Evolutionary conservation across 2,329 filamentous ascomycete genomes (phyloP), one percentile per base, ranked within the genome.

Genomic region (Aureobasidium melanogenum): DNA sequence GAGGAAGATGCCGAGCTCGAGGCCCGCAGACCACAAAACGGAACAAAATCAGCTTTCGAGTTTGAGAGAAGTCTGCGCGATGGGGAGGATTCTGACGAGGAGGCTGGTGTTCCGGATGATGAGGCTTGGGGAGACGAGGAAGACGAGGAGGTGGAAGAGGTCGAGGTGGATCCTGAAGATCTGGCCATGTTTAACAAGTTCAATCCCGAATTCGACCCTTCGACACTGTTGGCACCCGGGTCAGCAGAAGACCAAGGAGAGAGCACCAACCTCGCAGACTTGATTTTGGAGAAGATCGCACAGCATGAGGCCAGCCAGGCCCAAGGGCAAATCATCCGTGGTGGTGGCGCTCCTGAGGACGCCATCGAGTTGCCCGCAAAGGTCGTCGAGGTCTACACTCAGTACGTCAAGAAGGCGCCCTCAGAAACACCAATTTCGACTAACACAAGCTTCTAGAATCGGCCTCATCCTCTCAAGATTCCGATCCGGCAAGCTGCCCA

Each of bases 401-500:
- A 96, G 85, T 61, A 55, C 30, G 59, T 55, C 89, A 77, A 63
- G 77, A 63, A 51, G 22, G 15, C 34, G 12, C 28, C 10, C 30
- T 12, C 12, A 55, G 7, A 3, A 12, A 55, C 28, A 46, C 2
- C 7, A 38, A n/a, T 3, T 19, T 43, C 50, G 15, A 44, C 46
- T 66, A 52, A 63, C 65, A 28, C 17, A 22, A 8, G n/a, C 6
- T 2, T 36, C 9, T 26, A 61, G 59, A 47, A 87, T 96, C 67
- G 93, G 92, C 63, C 80, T 92, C 66, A 88, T 97, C 63, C 82
- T 99, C 63, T 91, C 90, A 28, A 85, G 93, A 66, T 97, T 96
- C 79, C 96, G 96, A 76, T 93, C 89, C 15, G 94, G 94, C n/a
- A 93, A 93, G 66, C 82, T 99, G 34, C 94, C 94, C 22, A 99